Conservation (phyloP, 2,329 filamentous ascomycete species). For the Teratosphaeria destructans region DNA sequence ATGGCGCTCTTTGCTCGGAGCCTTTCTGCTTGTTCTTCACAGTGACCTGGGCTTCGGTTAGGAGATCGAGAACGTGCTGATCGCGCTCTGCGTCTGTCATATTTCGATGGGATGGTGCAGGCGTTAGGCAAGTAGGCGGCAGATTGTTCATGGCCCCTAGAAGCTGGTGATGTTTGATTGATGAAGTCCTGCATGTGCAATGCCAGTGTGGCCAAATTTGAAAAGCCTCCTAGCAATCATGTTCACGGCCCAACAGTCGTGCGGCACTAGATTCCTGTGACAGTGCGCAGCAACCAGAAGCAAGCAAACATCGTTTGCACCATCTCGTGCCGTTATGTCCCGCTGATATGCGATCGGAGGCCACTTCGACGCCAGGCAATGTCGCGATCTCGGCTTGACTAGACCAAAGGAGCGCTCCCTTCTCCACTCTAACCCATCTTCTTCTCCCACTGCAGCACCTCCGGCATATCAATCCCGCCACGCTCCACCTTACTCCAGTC, state of each 20-base stretch:
- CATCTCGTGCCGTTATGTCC: neutral
- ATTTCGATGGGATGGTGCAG: neutral
- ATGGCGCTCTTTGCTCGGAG: neutral
- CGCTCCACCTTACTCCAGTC: constrained; percentile 40
- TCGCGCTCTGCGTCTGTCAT: neutral
- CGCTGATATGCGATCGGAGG: neutral
- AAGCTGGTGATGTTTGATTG: neutral
- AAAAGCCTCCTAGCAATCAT: neutral
- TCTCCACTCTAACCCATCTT: constrained; percentile 5
- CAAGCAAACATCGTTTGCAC: neutral
- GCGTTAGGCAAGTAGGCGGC: neutral
- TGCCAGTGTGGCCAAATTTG: neutral
- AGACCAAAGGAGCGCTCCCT: neutral
- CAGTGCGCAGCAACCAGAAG: neutral
- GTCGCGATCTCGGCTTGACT: too few relatives aligned
- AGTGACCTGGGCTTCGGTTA: neutral
- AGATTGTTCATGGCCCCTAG: neutral
- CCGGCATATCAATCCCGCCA: constrained; percentile 38
- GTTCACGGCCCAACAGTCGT: neutral
- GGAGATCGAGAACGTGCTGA: neutral
- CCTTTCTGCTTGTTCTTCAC: neutral
- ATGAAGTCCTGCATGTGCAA: neutral
- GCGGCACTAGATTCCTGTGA: neutral
- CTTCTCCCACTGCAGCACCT: constrained; percentile 25
- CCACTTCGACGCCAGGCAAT: neutral